phyloP scores from a whole-genome alignment of 495 filamentous ascomycete species.

The Hypoxylon trugodes region DNA sequence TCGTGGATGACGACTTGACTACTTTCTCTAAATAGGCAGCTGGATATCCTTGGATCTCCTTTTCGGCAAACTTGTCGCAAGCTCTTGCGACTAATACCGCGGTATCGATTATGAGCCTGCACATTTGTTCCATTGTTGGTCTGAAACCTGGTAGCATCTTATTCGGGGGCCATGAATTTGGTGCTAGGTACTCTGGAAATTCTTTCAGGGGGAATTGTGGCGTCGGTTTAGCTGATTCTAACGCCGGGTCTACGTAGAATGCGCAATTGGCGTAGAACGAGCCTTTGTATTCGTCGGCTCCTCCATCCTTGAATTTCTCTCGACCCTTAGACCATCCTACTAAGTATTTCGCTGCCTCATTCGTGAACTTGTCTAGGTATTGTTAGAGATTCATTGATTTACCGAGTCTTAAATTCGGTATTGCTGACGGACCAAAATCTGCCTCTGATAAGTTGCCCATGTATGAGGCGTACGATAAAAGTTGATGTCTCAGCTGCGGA shows the following conservation, averaged over 20 bases:
- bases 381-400: slow-evolving; percentile 22
- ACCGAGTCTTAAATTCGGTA: neutral
- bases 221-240: slow-evolving; percentile 67
- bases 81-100: slow-evolving; percentile 85
- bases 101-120: slow-evolving; percentile 84
- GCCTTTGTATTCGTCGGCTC: slow-evolving; percentile 91
- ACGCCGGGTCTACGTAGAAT: slow-evolving; percentile 77
- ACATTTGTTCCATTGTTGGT: slow-evolving; percentile 75
- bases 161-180: slow-evolving; percentile 85
- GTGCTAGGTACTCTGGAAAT: slow-evolving; percentile 65
- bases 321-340: slow-evolving; percentile 87
- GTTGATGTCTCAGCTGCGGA: slow-evolving; percentile 67
- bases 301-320: slow-evolving; percentile 89
- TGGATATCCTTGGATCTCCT: slow-evolving; percentile 78
- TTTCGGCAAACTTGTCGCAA: slow-evolving; percentile 85
- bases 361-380: slow-evolving; percentile 66
- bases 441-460: slow-evolving; percentile 80
- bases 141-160: slow-evolving; percentile 76
- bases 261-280: slow-evolving; percentile 97
- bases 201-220: slow-evolving; percentile 65
- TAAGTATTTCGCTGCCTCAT: slow-evolving; percentile 67
- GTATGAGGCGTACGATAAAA: slow-evolving; percentile 88
- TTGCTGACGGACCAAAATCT: slow-evolving; percentile 68
- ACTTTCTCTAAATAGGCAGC: slow-evolving; percentile 83
- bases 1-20: slow-evolving; percentile 83